These are phyloP conservation scores for Kuraishia cidri DNA, from an alignment of 805 yeast genomes.

Conservation along the genomic window DNA sequence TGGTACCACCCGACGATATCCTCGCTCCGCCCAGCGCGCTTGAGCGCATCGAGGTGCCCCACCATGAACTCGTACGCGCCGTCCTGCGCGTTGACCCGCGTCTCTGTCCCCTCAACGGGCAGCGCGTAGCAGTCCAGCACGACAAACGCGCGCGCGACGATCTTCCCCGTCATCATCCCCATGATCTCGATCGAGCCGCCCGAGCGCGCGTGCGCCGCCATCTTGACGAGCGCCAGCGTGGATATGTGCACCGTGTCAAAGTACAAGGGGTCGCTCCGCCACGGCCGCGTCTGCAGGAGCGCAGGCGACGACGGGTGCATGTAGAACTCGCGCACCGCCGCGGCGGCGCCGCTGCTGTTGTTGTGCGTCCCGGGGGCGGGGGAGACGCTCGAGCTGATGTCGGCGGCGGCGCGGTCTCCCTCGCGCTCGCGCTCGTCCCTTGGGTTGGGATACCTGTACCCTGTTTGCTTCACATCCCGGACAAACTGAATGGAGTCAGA, in stretches of 20 bases:
- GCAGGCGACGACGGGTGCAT: not conserved
- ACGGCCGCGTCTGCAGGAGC: slow-evolving; percentile 27
- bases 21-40: slow-evolving; percentile 30
- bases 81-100: slow-evolving; percentile 87
- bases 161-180: slow-evolving; percentile 90
- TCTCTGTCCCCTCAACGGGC: slow-evolving; percentile 95
- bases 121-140: slow-evolving; percentile 78
- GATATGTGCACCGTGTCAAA: slow-evolving; percentile 60
- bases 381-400: too few relatives aligned
- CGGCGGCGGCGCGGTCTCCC: not conserved
- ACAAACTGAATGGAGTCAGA: too few relatives aligned
- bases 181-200: slow-evolving; percentile 89
- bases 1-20: slow-evolving; percentile 95
- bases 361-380: too few relatives aligned
- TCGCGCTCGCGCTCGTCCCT: not conserved
- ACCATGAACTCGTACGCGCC: slow-evolving; percentile 97
- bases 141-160: slow-evolving; percentile 43
- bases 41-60: slow-evolving; percentile 52
- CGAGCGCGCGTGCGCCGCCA: slow-evolving; percentile 69
- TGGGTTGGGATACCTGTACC: too few relatives aligned
- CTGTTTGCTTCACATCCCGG: too few relatives aligned
- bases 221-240: slow-evolving; percentile 62
- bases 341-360: too few relatives aligned
- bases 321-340: not conserved
- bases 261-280: slow-evolving; percentile 50